Evolutionary conservation across 208 protist genomes (phyloP), one percentile per base, ranked within the genome.

Genomic region (Acanthamoeba lenticulata): DNA sequence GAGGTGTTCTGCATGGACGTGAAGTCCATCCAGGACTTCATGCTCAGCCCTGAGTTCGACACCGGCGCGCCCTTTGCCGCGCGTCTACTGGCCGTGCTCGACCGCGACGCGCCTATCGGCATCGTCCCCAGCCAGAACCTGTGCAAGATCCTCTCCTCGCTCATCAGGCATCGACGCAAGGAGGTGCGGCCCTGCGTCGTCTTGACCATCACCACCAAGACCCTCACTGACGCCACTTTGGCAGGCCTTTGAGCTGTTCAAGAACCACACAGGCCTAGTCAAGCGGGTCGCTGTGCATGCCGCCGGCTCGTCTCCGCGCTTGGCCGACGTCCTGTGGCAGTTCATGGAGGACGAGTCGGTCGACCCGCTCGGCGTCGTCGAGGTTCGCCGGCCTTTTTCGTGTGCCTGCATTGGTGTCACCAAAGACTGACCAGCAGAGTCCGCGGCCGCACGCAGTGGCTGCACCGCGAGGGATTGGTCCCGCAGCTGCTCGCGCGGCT

Each of bases 1-100:
- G 65, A 74, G 36, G 65, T 74, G 65, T 74, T 74, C 32, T 74
- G 65, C 65, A 74, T 74, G 65, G 32, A 34, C n/a, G 65, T 74
- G 65, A 34, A 34, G 32, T n/a, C 65, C 65, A 74, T 74, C 36
- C 65, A 74, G 65, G 65, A 74, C 65, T 42, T 32, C 65, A 27
- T 74, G 65, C 36, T 74, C 32, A n/a, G 36, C 11, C n/a, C 65
- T 15, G 65, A 42, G 65, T 32, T 36, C n/a, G 65, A 42, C 11
- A 74, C 65, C 3, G 65, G 36, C 6, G 65, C 29, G 36, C 65
- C 65, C 65, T 74, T 74, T n/a, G n/a, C 38, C 65, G 65, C 65
- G 0, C 65, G 65, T 15, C 65, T 74, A 15, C 36, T 74, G 65
- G 65, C n/a, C 65, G 36, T 42, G 65, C 65, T 74, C n/a, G 65